Percentiles rank a stretch among this genome's conserved stretches.
These are phyloP conservation scores for Peronosclerospora sorghi DNA, from an alignment of 352 stramenopile genomes.

Conservation along the genomic window DNA sequence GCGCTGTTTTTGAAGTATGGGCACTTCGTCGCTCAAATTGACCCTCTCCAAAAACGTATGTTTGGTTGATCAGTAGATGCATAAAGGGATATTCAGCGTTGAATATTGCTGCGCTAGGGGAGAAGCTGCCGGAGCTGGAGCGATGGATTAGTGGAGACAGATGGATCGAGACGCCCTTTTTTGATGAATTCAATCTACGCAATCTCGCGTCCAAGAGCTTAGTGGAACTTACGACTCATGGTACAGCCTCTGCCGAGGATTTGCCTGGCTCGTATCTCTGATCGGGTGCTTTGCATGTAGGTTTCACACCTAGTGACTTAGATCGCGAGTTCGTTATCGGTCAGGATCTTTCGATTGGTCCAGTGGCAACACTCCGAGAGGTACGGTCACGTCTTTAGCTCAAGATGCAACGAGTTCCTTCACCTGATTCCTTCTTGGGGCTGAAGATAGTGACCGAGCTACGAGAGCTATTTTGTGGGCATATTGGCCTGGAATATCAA, in stretches of 20 bases:
- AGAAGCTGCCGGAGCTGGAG: constrained; percentile 76
- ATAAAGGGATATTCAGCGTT: not conserved
- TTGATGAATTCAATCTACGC: constrained; percentile 81
- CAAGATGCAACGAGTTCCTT: not conserved
- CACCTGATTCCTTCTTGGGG: not conserved
- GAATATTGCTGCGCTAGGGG: constrained; percentile 19
- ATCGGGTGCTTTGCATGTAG: constrained; percentile 19
- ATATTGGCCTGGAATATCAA: constrained; percentile 97
- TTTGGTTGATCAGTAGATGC: not conserved
- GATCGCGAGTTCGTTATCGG: constrained; percentile 89
- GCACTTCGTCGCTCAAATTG: constrained; percentile 82
- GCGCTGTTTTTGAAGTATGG: constrained; percentile 35
- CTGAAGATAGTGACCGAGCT: constrained; percentile 88
- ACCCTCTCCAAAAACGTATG: constrained; percentile 71
- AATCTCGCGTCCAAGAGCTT: constrained; percentile 73
- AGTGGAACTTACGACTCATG: constrained; percentile 74
- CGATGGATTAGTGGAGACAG: constrained; percentile 78
- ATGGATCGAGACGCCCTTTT: constrained; percentile 79
- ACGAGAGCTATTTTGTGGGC: constrained; percentile 93
- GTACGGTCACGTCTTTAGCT: constrained; percentile 8
- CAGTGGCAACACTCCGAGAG: constrained; percentile 62
- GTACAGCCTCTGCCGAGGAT: constrained; percentile 8
- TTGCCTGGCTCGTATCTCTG: not conserved
- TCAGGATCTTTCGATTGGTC: constrained; percentile 74
- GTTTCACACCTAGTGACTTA: constrained; percentile 84